phyloP scores from a whole-genome alignment of 108 stramenopile species.

The Schizochytrium sp. region DNA sequence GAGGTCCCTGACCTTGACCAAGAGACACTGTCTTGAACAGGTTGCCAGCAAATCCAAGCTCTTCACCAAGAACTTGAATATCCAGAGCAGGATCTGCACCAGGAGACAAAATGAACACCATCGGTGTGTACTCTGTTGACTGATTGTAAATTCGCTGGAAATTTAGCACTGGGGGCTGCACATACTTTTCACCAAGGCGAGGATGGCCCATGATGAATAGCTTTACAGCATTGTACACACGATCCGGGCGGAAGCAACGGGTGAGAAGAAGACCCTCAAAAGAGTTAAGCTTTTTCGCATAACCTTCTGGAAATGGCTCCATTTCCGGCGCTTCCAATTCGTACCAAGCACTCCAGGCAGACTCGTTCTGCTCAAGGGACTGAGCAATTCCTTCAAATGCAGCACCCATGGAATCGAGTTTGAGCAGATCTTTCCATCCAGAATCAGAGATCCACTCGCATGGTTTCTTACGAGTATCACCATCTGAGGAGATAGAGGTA shows the following conservation, averaged over 20 bases:
- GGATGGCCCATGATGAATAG: slow-evolving; percentile 71
- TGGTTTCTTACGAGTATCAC: slow-evolving; percentile 63
- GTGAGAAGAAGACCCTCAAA: slow-evolving; percentile 76
- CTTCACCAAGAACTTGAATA: slow-evolving; percentile 78
- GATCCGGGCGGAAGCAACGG: slow-evolving; percentile 78
- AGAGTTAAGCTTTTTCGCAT: slow-evolving; percentile 57
- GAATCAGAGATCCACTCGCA: slow-evolving; percentile 72
- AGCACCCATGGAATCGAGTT: slow-evolving; percentile 67
- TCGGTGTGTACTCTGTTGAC: slow-evolving; percentile 70
- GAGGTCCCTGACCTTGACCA: slow-evolving; percentile 81
- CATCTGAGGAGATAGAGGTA: slow-evolving; percentile 71
- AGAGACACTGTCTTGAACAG: slow-evolving; percentile 76
- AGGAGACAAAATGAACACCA: slow-evolving; percentile 81
- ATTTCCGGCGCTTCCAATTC: slow-evolving; percentile 80
- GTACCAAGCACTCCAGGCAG: slow-evolving; percentile 78
- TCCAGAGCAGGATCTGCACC: slow-evolving; percentile 81
- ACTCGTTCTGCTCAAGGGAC: background rate
- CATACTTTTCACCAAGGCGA: slow-evolving; percentile 77
- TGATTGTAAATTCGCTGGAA: slow-evolving; percentile 77
- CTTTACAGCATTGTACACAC: slow-evolving; percentile 82
- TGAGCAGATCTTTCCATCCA: slow-evolving; percentile 80
- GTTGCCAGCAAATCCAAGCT: slow-evolving; percentile 76
- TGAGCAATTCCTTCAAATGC: slow-evolving; percentile 67
- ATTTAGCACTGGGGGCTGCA: slow-evolving; percentile 82
- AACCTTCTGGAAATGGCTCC: slow-evolving; percentile 70